A percentile compares a stretch with the other conserved stretches of the same genome.
Evolutionary conservation across 805 yeast species (phyloP).

Genomic region (Isabelozyma rhagii): DNA sequence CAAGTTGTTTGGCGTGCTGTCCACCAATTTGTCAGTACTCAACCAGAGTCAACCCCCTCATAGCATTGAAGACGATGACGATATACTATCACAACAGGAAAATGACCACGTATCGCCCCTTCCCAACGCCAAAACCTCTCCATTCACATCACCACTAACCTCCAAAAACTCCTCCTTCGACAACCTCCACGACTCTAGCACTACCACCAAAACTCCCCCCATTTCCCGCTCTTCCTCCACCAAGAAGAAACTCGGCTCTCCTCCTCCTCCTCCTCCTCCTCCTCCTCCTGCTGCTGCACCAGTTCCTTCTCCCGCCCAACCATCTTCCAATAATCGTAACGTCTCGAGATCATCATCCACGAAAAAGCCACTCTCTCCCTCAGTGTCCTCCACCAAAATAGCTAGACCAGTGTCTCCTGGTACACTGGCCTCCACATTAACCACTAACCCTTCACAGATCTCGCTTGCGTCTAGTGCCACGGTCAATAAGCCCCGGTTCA

Average conservation of each 20-base stretch:
- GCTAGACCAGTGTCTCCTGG: slow-evolving; percentile 4
- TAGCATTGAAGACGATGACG: slow-evolving; percentile 2
- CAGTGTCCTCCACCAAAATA: slow-evolving; percentile 2
- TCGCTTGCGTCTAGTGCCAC: slow-evolving; percentile 2
- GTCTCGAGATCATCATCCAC: slow-evolving; percentile 9
- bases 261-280: slow-evolving; percentile 1
- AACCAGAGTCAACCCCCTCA: slow-evolving; percentile 1
- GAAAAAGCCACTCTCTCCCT: neutral
- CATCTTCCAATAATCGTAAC: neutral
- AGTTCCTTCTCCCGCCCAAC: neutral
- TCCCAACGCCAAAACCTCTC: slow-evolving; percentile 4
- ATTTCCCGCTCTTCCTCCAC: slow-evolving; percentile 15
- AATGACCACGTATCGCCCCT: slow-evolving; percentile 9
- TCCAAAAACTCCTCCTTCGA: neutral
- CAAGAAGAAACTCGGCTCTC: slow-evolving; percentile 3
- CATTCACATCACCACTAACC: neutral
- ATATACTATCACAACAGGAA: slow-evolving; percentile 5
- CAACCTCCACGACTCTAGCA: slow-evolving; percentile 13
- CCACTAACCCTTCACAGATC: neutral
- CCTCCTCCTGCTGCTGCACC: neutral
- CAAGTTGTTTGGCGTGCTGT: slow-evolving; percentile 18
- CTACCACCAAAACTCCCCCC: slow-evolving; percentile 3
- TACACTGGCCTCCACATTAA: neutral
- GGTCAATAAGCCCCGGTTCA: slow-evolving; percentile 45
- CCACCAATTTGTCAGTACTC: slow-evolving; percentile 8